These are phyloP conservation scores for Brassica cretica DNA, from an alignment of 345 rosid genomes.

Conservation along the genomic window DNA sequence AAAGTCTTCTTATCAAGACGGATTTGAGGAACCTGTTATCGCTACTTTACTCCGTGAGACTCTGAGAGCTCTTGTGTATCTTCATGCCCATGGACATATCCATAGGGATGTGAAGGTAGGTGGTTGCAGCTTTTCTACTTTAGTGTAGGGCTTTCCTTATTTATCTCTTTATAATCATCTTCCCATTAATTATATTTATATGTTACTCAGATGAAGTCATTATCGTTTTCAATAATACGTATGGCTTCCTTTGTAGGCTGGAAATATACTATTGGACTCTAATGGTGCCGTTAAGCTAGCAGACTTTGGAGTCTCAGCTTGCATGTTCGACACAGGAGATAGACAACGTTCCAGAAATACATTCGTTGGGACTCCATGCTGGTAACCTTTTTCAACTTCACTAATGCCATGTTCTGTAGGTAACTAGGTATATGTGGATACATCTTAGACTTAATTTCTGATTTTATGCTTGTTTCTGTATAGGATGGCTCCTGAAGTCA, in stretches of 20 bases:
- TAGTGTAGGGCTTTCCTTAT: slow-evolving; percentile 8
- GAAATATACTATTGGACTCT: slow-evolving; percentile 80
- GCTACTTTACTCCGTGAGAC: slow-evolving; percentile 85
- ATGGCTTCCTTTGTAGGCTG: slow-evolving; percentile 65
- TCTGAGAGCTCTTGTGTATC: slow-evolving; percentile 94
- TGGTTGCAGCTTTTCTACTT: slow-evolving; percentile 5
- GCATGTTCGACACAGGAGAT: slow-evolving; percentile 98
- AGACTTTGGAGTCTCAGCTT: slow-evolving; percentile 97
- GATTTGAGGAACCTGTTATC: slow-evolving; percentile 96
- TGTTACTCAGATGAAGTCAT: background rate
- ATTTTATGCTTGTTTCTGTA: slow-evolving; percentile 26
- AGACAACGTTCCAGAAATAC: slow-evolving; percentile 97
- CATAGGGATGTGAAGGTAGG: slow-evolving; percentile 98
- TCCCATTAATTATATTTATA: background rate
- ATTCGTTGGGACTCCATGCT: slow-evolving; percentile 99
- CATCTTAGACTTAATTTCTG: slow-evolving; percentile 17
- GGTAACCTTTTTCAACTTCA: slow-evolving; percentile 48
- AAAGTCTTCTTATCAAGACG: slow-evolving; percentile 77
- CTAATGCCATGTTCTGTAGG: slow-evolving; percentile 23
- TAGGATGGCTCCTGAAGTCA: slow-evolving; percentile 99
- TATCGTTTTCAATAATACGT: slow-evolving; percentile 9
- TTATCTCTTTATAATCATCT: background rate
- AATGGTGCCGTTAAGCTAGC: slow-evolving; percentile 88
- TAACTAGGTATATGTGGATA: background rate
- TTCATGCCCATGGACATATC: slow-evolving; percentile 92